phyloP scores from a whole-genome alignment of 495 filamentous ascomycete species.

The Neurospora sp. region DNA sequence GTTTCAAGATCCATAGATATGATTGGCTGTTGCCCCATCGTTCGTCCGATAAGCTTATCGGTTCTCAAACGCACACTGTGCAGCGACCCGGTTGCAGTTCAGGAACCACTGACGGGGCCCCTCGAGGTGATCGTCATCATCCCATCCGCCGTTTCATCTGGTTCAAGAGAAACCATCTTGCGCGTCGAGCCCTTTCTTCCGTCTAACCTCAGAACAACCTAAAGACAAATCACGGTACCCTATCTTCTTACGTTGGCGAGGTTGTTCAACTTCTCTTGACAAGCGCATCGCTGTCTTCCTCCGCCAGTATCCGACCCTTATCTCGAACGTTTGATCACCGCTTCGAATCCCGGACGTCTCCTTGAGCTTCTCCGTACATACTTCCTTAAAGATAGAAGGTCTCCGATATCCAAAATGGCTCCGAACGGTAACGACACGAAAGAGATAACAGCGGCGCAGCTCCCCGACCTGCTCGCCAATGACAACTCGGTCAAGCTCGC shows the following conservation, averaged over 20 bases:
- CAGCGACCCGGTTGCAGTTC: not conserved
- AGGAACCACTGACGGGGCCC: not conserved
- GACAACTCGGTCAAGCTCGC: constrained; percentile 88
- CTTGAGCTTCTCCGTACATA: not conserved
- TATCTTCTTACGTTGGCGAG: not conserved
- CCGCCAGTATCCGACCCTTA: not conserved
- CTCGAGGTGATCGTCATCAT: not conserved
- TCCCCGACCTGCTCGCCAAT: constrained; percentile 55
- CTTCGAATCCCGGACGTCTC: not conserved
- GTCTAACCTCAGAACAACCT: not conserved
- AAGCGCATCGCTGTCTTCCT: not conserved
- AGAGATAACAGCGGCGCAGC: constrained; percentile 46
- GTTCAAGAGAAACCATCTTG: not conserved
- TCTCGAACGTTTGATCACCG: not conserved
- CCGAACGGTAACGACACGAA: not conserved
- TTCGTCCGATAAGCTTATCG: not conserved
- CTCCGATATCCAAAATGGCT: constrained; percentile 4
- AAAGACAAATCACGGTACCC: not conserved
- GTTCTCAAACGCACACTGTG: not conserved
- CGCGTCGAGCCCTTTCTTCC: not conserved
- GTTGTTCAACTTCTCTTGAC: not conserved
- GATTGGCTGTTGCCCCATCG: not conserved
- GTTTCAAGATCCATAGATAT: not conserved
- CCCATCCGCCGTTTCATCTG: not conserved
- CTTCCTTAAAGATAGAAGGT: not conserved